These are phyloP conservation scores for Alternaria triticimaculans DNA, from an alignment of 2,329 filamentous ascomycete species.

Conservation along the genomic window DNA sequence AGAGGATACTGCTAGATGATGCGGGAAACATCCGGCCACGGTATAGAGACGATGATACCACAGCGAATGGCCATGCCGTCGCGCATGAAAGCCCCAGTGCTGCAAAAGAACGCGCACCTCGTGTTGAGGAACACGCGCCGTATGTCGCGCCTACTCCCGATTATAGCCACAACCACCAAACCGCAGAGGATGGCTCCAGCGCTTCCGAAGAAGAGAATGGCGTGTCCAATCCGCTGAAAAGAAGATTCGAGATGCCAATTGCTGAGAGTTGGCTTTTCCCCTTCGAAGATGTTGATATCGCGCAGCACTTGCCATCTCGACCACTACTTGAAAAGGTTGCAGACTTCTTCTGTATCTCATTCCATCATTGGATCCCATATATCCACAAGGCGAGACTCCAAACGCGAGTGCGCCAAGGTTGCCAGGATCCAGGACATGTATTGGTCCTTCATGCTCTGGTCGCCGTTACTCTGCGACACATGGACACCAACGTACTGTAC, in stretches of 20 bases:
- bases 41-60: conserved; percentile 19
- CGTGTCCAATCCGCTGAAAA: conserved; percentile 28
- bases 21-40: conserved; percentile 31
- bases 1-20: conserved; percentile 39
- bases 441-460: conserved; percentile 41
- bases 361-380: conserved; percentile 47
- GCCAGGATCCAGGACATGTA: conserved; percentile 21
- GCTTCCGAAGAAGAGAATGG: neutral
- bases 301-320: conserved; percentile 35
- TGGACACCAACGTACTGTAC: conserved; percentile 29
- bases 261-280: conserved; percentile 25
- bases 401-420: conserved; percentile 25
- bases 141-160: neutral
- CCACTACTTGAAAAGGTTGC: conserved; percentile 33
- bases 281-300: conserved; percentile 30
- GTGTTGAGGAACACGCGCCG: conserved; percentile 2
- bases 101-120: neutral
- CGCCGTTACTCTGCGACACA: conserved; percentile 36
- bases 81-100: neutral
- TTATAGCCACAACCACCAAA: neutral
- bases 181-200: neutral
- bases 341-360: conserved; percentile 41
- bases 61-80: neutral
- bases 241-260: conserved; percentile 28
- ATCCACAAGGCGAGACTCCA: conserved; percentile 41